A percentile compares a stretch with the other conserved stretches of the same genome.
phyloP scores from a whole-genome alignment of 2,329 filamentous ascomycete genomes.

The Pseudogymnoascus sp. region DNA sequence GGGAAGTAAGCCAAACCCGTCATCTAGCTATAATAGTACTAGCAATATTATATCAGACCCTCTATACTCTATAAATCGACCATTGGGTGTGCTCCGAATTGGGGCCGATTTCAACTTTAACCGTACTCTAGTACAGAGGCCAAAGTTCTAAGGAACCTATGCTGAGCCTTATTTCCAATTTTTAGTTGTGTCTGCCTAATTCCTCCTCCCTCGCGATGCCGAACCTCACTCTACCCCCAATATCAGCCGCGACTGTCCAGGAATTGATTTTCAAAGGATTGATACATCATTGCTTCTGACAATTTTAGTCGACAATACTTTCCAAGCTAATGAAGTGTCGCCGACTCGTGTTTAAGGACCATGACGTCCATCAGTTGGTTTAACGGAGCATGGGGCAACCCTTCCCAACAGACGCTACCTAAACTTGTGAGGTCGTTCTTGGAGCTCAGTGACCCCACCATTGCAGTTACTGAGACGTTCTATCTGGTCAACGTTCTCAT shows the following conservation, averaged over 20 bases:
- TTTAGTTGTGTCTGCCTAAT: background rate
- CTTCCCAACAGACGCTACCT: constrained; percentile 4
- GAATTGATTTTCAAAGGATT: background rate
- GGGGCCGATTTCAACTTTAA: background rate
- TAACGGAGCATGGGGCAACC: background rate
- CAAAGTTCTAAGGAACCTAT: background rate
- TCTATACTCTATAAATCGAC: background rate
- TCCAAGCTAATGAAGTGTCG: background rate
- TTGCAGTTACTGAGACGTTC: constrained; percentile 1
- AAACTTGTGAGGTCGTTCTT: constrained; percentile 10
- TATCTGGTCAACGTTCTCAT: constrained; percentile 11
- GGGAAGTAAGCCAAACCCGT: background rate
- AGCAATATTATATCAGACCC: background rate
- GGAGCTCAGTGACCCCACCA: constrained; percentile 5
- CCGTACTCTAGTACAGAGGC: background rate
- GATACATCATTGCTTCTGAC: background rate
- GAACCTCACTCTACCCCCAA: background rate
- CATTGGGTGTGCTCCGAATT: background rate
- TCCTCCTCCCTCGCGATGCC: background rate
- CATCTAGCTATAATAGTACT: background rate
- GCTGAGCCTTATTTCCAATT: background rate
- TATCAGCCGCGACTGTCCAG: background rate
- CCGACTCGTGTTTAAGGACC: background rate
- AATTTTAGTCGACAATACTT: background rate
- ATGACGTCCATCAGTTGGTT: background rate